These are phyloP conservation scores for Nicotiana undulata DNA, from an alignment of 257 asterid species.

Conservation along the genomic window DNA sequence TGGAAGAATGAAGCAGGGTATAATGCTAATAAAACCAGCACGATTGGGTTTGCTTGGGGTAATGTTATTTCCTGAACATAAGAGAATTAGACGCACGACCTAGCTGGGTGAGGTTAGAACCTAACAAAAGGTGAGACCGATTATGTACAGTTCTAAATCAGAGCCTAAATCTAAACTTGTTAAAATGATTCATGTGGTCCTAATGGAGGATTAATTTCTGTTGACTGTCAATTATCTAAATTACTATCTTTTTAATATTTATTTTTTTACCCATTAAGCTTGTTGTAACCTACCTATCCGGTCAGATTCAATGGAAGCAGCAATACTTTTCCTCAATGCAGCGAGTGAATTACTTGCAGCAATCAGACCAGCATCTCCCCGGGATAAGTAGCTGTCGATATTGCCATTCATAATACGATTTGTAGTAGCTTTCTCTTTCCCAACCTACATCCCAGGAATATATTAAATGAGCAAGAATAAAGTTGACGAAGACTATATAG, in stretches of 20 bases:
- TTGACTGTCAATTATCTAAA: background rate
- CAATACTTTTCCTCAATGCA: background rate
- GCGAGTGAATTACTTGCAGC: background rate
- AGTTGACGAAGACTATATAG: background rate
- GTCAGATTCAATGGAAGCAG: background rate
- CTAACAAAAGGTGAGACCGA: too few species aligned
- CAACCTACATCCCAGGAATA: background rate
- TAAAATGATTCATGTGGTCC: background rate
- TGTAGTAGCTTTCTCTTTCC: background rate
- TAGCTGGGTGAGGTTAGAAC: background rate
- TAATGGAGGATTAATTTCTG: background rate
- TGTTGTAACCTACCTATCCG: constrained; percentile 21
- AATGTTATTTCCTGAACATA: background rate
- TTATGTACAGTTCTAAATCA: too few species aligned
- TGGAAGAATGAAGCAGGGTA: background rate
- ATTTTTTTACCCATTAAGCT: background rate
- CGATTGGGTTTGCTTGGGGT: background rate
- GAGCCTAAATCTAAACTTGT: too few species aligned
- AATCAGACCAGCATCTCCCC: too few species aligned
- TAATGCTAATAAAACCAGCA: background rate
- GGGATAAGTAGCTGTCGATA: too few species aligned
- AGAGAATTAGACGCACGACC: background rate
- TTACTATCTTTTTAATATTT: background rate
- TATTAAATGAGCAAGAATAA: constrained; percentile 1
- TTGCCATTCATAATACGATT: too few species aligned